Conservation (phyloP, 352 stramenopile genomes). For the Pythium aristosporum region DNA sequence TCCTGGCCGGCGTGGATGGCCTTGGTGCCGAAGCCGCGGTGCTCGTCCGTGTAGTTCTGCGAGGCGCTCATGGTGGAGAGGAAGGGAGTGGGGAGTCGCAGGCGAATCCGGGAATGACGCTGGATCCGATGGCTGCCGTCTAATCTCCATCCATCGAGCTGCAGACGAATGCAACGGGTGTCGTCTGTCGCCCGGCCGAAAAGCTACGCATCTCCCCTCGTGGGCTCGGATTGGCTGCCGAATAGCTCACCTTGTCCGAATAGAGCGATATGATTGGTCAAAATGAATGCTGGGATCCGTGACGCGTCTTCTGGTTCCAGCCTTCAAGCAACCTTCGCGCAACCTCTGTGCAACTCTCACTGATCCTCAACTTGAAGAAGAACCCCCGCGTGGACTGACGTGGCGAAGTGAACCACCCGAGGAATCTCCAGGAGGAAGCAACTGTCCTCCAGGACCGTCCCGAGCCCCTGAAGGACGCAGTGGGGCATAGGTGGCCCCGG, state of each 20-base stretch:
- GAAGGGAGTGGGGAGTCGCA: not conserved
- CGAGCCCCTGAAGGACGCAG: too few relatives aligned
- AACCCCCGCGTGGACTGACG: not conserved
- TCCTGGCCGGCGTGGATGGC: constrained; percentile 85
- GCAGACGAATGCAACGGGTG: constrained; percentile 27
- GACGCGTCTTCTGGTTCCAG: constrained; percentile 8
- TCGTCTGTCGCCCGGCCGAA: not conserved
- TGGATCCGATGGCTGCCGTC: constrained; percentile 7
- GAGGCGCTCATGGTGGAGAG: constrained; percentile 41
- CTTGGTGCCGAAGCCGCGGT: constrained; percentile 80
- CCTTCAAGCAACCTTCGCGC: constrained; percentile 9
- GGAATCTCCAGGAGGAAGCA: not conserved
- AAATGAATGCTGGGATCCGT: not conserved
- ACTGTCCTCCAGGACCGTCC: too few relatives aligned
- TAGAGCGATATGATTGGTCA: constrained; percentile 2
- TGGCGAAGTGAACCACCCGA: not conserved
- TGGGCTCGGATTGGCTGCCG: constrained; percentile 9
- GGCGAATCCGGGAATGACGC: constrained; percentile 12
- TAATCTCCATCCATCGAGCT: not conserved
- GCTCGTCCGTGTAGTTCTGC: constrained; percentile 66
- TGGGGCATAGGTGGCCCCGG: too few relatives aligned
- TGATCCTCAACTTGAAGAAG: constrained; percentile 27
- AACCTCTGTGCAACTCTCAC: constrained; percentile 5
- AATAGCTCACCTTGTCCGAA: not conserved
- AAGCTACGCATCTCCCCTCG: constrained; percentile 15